A percentile compares a stretch with the other conserved stretches of the same genome.
Conservation (phyloP, 345 rosid genomes). For the Cardamine resedifolia region DNA sequence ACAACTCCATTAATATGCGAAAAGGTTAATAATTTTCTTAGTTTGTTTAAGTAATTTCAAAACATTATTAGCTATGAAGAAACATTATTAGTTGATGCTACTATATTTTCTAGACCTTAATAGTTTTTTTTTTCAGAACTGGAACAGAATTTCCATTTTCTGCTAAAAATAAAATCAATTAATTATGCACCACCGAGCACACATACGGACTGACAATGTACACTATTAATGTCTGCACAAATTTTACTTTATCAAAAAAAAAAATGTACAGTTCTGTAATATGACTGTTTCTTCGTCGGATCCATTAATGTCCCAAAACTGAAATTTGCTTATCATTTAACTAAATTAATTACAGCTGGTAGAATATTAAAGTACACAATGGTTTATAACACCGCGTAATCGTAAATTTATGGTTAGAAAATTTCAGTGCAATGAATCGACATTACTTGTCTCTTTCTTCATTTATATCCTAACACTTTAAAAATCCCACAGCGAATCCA, state of each 20-base stretch:
- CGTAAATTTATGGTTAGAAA: constrained; percentile 3
- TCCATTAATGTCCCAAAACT: not conserved
- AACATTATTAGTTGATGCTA: not conserved
- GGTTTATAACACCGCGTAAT: constrained; percentile 16
- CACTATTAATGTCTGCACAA: too few relatives aligned
- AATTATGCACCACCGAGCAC: not conserved
- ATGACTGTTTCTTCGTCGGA: not conserved
- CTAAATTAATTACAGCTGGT: constrained; percentile 13
- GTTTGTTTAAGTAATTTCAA: not conserved
- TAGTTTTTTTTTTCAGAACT: not conserved
- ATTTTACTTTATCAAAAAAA: too few relatives aligned
- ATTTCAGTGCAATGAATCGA: not conserved
- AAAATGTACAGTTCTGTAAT: too few relatives aligned
- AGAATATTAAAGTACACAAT: not conserved
- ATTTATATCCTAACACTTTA: constrained; percentile 2
- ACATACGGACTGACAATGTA: not conserved
- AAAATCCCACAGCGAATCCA: not conserved
- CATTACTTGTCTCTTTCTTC: constrained; percentile 25
- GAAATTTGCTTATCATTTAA: not conserved
- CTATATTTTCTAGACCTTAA: not conserved
- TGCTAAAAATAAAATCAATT: not conserved
- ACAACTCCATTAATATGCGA: not conserved
- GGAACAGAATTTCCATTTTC: not conserved
- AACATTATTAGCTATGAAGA: not conserved
- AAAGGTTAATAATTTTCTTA: not conserved